Conservation (phyloP, 129 eudicot genomes). For the Calendula officinalis region DNA sequence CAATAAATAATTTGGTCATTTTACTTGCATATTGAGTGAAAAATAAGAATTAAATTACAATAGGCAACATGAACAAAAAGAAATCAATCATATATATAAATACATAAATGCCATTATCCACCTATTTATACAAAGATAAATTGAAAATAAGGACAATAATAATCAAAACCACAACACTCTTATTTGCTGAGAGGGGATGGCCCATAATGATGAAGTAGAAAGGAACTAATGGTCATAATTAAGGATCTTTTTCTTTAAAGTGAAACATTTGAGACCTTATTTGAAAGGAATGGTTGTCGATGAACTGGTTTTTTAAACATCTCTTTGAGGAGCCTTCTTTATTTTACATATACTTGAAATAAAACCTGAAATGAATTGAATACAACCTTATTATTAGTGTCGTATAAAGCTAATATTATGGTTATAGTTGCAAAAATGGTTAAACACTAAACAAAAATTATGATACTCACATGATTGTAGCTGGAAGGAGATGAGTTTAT, state of each 20-base stretch:
- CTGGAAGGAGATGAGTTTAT: not conserved
- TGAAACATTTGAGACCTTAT: constrained; percentile 36
- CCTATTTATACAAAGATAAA: constrained; percentile 17
- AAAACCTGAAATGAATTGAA: constrained; percentile 24
- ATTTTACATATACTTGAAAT: constrained; percentile 15
- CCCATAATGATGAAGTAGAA: constrained; percentile 12
- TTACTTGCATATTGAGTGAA: not conserved
- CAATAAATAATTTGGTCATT: not conserved
- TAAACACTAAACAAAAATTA: not conserved
- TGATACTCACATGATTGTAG: constrained; percentile 17
- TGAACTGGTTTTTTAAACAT: constrained; percentile 25
- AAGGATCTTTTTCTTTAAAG: constrained; percentile 17
- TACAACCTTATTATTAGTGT: not conserved
- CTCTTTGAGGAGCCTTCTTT: constrained; percentile 33
- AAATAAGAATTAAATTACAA: not conserved
- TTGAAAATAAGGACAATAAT: not conserved
- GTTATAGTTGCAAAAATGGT: not conserved
- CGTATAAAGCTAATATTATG: not conserved
- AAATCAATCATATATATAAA: constrained; percentile 12
- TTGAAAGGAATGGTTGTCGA: constrained; percentile 16
- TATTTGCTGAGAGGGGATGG: not conserved
- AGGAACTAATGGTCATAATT: constrained; percentile 19
- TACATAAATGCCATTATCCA: not conserved
- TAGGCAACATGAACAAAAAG: not conserved
- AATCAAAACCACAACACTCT: constrained; percentile 15